Percentiles rank a stretch among this genome's conserved stretches.
Conservation (phyloP, 1,284 basidiomycete species). For the Sparassis latifolia region DNA sequence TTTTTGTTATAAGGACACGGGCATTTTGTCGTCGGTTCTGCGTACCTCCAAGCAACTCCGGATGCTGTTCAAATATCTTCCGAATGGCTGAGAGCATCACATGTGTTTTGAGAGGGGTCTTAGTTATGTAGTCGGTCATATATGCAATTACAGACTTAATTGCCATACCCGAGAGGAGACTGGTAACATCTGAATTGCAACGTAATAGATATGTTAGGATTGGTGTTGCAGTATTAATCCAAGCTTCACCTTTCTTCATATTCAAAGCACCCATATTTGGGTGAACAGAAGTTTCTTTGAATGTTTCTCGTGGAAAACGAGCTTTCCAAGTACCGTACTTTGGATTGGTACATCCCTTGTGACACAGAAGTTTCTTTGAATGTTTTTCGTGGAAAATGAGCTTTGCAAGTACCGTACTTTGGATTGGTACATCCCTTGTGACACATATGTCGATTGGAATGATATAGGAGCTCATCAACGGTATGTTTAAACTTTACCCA, state of each 20-base stretch:
- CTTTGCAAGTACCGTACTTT: not conserved
- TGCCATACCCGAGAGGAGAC: constrained; percentile 29
- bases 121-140: constrained; percentile 36
- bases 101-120: constrained; percentile 28
- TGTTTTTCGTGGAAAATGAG: not conserved
- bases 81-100: constrained; percentile 27
- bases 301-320: not conserved
- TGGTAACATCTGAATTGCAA: constrained; percentile 32
- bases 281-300: not conserved
- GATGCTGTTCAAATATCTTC: not conserved
- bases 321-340: not conserved
- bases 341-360: not conserved
- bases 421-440: not conserved
- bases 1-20: constrained; percentile 19
- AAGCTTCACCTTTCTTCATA: constrained; percentile 27
- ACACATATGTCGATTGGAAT: not conserved
- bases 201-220: constrained; percentile 26
- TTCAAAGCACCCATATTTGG: constrained; percentile 19
- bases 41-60: not conserved
- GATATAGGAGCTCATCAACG: not conserved
- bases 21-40: constrained; percentile 14
- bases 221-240: constrained; percentile 28
- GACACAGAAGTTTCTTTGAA: not conserved
- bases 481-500: not conserved
- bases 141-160: constrained; percentile 32